Evolutionary conservation across 2,329 filamentous ascomycete species (phyloP), one percentile per base, ranked within the genome.

Genomic region (Colletotrichum brevisporum): DNA sequence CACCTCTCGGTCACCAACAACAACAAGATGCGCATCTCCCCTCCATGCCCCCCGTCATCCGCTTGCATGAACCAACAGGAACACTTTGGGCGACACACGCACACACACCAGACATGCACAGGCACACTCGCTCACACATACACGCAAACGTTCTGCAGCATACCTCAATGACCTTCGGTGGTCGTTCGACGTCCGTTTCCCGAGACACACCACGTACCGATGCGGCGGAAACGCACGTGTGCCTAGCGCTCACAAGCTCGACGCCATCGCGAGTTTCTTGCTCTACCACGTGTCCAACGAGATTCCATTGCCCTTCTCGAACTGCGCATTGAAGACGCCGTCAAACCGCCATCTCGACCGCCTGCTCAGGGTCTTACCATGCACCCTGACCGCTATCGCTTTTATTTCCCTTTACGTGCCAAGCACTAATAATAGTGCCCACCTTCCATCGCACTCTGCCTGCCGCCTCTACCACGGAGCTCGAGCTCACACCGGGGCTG

Each of bases 241-340:
- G 6, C 10, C 43, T 41, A 59, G 18, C 52, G 13, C 24, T 43
- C 41, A 50, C 15, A 50, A 43, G n/a, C 50, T 58, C 27, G n/a
- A 12, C 66, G 47, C 41, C 54, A 58, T 54, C 57, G 41, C 54
- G 24, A 41, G 10, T 41, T n/a, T 18, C 15, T 27, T 9, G 8
- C 12, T 51, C 16, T 36, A 18, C 55, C 62, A 60, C 62, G 50
- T 66, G 54, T 39, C 24, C 26, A 51, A 36, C 43, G 21, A 47
- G 31, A 57, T 53, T 52, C 45, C 16, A 31, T n/a, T 13, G 18
- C 10, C 8, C 36, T 57, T 67, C 47, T 26, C 45, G 52, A 57
- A 67, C 41, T 18, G 47, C 21, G 15, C 53, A 53, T n/a, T 26
- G 45, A 53, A 45, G 53, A 21, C 1, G 15, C 15, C 12, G 1